phyloP scores from a whole-genome alignment of 352 stramenopile genomes.

The Globisporangium paroecandrum region DNA sequence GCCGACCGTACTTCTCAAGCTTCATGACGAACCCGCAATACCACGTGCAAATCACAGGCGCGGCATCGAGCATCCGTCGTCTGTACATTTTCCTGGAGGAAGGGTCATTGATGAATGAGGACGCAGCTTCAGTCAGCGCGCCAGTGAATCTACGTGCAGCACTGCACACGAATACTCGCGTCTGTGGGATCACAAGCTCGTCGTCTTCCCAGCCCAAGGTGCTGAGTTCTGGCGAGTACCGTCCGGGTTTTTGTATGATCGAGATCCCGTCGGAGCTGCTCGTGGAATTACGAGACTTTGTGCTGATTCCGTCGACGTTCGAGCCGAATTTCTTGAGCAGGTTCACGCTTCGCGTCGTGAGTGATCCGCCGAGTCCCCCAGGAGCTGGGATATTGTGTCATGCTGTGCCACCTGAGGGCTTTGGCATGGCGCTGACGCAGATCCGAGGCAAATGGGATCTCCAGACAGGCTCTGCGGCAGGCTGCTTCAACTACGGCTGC shows the following conservation, averaged over 20 bases:
- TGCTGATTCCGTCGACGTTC: constrained; percentile 79
- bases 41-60: constrained; percentile 35
- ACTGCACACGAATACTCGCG: constrained; percentile 42
- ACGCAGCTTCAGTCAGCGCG: constrained; percentile 24
- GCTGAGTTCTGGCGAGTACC: constrained; percentile 75
- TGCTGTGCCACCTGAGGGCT: constrained; percentile 49
- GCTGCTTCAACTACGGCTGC: constrained; percentile 76
- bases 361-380: constrained; percentile 40
- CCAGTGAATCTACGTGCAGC: constrained; percentile 70
- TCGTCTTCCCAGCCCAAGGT: constrained; percentile 25
- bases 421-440: constrained; percentile 42
- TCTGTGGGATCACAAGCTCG: constrained; percentile 38
- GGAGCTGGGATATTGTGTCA: constrained; percentile 21
- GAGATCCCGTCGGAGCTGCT: constrained; percentile 34
- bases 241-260: constrained; percentile 73
- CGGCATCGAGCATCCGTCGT: constrained; percentile 18
- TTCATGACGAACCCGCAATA: constrained; percentile 85
- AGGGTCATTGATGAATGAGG: constrained; percentile 35
- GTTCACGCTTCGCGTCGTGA: constrained; percentile 62
- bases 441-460: constrained; percentile 51
- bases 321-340: constrained; percentile 33
- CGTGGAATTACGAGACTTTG: constrained; percentile 33
- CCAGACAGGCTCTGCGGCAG: constrained; percentile 50
- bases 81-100: constrained; percentile 66
- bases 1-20: constrained; percentile 62